These are phyloP conservation scores for Metschnikowia amazonensis DNA, from an alignment of 805 yeast species.

Conservation along the genomic window DNA sequence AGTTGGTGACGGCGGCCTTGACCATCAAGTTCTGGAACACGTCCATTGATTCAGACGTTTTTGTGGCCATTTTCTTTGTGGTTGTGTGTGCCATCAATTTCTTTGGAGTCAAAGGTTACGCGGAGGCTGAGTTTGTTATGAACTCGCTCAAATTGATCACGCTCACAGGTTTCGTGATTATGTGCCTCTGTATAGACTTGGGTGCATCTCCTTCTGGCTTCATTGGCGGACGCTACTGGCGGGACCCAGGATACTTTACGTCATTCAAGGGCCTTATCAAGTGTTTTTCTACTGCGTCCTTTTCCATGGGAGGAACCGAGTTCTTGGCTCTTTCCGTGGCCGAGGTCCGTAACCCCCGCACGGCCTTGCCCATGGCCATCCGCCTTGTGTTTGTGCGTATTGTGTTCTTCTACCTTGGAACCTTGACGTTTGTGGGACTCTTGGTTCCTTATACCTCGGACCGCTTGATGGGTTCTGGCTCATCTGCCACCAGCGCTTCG, in stretches of 20 bases:
- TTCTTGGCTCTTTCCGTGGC: slow-evolving; percentile 38
- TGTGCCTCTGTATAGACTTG: slow-evolving; percentile 37
- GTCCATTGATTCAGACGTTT: slow-evolving; percentile 52
- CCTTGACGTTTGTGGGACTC: slow-evolving; percentile 36
- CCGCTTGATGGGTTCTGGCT: slow-evolving; percentile 33
- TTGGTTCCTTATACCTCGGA: slow-evolving; percentile 35
- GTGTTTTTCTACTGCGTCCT: slow-evolving; percentile 39
- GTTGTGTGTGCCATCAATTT: slow-evolving; percentile 44
- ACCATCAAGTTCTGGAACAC: slow-evolving; percentile 57
- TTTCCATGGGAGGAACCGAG: slow-evolving; percentile 40
- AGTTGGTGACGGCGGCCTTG: slow-evolving; percentile 30
- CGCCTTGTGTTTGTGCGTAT: slow-evolving; percentile 39
- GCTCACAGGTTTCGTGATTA: slow-evolving; percentile 39
- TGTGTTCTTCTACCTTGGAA: slow-evolving; percentile 37
- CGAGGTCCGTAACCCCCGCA: slow-evolving; percentile 37
- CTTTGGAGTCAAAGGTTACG: slow-evolving; percentile 46
- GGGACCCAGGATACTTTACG: slow-evolving; percentile 36
- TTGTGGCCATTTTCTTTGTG: slow-evolving; percentile 50
- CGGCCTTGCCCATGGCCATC: slow-evolving; percentile 40
- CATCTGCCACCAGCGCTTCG: slow-evolving; percentile 27
- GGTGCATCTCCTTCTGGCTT: slow-evolving; percentile 31
- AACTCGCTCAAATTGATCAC: slow-evolving; percentile 35
- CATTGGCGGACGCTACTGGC: slow-evolving; percentile 43
- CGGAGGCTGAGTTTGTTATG: slow-evolving; percentile 41
- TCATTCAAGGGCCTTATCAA: slow-evolving; percentile 39